Evolutionary conservation across 805 yeast species (phyloP), one percentile per base, ranked within the genome.

Genomic region (Brettanomyces sp.): DNA sequence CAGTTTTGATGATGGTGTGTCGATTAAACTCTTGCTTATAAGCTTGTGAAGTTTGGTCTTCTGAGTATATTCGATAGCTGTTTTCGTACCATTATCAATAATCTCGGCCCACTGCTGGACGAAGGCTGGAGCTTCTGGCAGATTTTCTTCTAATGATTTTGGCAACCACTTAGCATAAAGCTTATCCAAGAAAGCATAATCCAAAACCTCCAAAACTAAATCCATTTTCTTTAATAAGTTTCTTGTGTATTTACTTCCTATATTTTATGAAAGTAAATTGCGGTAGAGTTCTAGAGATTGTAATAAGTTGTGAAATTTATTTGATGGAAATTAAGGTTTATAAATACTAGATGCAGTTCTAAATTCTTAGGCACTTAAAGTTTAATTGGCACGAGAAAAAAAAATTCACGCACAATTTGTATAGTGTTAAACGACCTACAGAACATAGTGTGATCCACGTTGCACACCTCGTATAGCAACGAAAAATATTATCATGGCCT

Each of bases 131-230:
- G 59, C 52, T 36, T 56, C 59, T 3, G 67, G 67, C 25, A 64
- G 41, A 40, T 54, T 52, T 21, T 51, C 58, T 14, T 70, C 65
- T 39, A 80, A 62, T 8, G 78, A 65, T 7, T 72, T 69, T 13
- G 96, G 96, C 41, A 87, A 68, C 3, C 78, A 50, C 37, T 67
- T 67, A 30, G 97, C 85, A 56, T 89, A 91, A 14, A 78, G 67
- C 60, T 70, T 72, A 67, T 93, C 99, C 43, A 91, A 76, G 28
- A 79, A 56, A 55, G 67, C 85, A 42, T 85, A 72, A 66, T 93
- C 99, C 41, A 71, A 66, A 23, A 79, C 69, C 64, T 93, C 99
- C 44, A 93, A 74, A 23, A 88, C 89, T 58, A 93, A 70, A 82
- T 93, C 99, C 99, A 93, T 91, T 47, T 41, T 60, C 22, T 35